Base-by-base conservation (phyloP, 2,329 filamentous ascomycete species). In the Sclerotinia nivalis region DNA sequence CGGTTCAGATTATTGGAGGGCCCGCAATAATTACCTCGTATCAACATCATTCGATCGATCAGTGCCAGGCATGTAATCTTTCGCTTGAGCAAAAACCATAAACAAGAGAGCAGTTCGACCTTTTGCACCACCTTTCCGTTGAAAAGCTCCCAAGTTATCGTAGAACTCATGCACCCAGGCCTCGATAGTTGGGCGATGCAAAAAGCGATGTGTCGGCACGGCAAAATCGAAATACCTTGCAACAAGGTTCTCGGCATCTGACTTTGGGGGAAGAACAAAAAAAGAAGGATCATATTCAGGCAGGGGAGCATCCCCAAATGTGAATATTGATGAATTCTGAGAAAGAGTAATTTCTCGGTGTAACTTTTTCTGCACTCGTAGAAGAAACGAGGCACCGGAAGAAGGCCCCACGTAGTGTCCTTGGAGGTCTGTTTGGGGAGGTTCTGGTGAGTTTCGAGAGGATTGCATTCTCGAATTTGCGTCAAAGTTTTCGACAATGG, bases 171-270 rank as follows among this genome's bases (percentile, higher is more conserved):
- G 76, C 3, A 84, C 73, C 84, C 85, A 88, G 0, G 72, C 66
- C 65, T 85, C 82, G 0, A 87, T 83, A 2, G 83, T 85, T 0
- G 84, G 84, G 0, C 85, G 80, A 73, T 88, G 86, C 28, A 89
- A 74, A 69, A 88, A 86, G 4, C 86, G 83, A 72, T 88, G 87
- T 0, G 87, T 89, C 0, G 87, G 85, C 28, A 87, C 85, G 9
- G 85, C 87, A 69, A 86, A 86, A 60, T 88, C 86, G 71, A 89
- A 89, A 68, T 88, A 89, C 9, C 86, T 79, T 10, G 81, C 80
- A 6, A 88, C 15, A 80, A 77, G 15, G 9, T n/a, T 64, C 18
- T 71, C 45, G 15, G 74, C 74, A 49, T 72, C 71, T 8, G 28
- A 66, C 50, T 71, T 72, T 12, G 72, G 69, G 5, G 72, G 73